These are phyloP conservation scores for Trichosporon inkin DNA, from an alignment of 1,284 basidiomycete species.

Conservation along the genomic window DNA sequence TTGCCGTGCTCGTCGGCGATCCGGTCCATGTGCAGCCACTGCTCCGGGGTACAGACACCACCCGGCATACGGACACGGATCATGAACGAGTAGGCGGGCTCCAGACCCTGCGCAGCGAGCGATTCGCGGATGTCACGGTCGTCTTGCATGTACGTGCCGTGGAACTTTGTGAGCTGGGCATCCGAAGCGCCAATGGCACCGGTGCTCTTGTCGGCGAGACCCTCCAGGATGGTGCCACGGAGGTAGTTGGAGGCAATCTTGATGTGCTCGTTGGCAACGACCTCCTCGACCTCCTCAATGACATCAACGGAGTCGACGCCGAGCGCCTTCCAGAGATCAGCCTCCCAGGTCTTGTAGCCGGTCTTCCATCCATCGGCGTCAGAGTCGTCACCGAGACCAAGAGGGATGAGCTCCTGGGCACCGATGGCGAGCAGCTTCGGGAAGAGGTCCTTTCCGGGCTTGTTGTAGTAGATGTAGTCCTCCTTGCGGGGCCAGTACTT, in stretches of 20 bases:
- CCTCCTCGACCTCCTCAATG: slow-evolving; percentile 86
- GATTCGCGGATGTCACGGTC: slow-evolving; percentile 98
- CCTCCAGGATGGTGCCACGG: slow-evolving; percentile 91
- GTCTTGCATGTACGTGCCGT: slow-evolving; percentile 95
- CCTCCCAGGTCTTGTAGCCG: slow-evolving; percentile 94
- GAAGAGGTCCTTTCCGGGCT: slow-evolving; percentile 88
- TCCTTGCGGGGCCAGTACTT: slow-evolving; percentile 99
- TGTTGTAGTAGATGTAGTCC: slow-evolving; percentile 97
- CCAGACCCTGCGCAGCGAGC: slow-evolving; percentile 83
- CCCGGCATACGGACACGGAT: slow-evolving; percentile 94
- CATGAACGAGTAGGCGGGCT: slow-evolving; percentile 98
- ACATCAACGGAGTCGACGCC: slow-evolving; percentile 89
- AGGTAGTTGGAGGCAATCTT: slow-evolving; percentile 94
- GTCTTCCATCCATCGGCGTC: slow-evolving; percentile 95
- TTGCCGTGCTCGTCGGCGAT: slow-evolving; percentile 94
- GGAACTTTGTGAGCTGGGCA: slow-evolving; percentile 96
- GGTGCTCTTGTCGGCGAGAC: slow-evolving; percentile 78
- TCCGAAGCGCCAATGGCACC: slow-evolving; percentile 87
- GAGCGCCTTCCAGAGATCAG: slow-evolving; percentile 85
- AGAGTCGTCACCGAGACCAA: slow-evolving; percentile 94
- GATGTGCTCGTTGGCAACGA: slow-evolving; percentile 99
- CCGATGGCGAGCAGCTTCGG: slow-evolving; percentile 70
- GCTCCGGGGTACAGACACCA: slow-evolving; percentile 83
- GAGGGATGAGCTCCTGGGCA: slow-evolving; percentile 63
- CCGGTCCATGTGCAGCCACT: slow-evolving; percentile 94